Evolutionary conservation across 2,329 filamentous ascomycete genomes (phyloP), one percentile per base, ranked within the genome.

Genomic region (Diaporthe amygdali): DNA sequence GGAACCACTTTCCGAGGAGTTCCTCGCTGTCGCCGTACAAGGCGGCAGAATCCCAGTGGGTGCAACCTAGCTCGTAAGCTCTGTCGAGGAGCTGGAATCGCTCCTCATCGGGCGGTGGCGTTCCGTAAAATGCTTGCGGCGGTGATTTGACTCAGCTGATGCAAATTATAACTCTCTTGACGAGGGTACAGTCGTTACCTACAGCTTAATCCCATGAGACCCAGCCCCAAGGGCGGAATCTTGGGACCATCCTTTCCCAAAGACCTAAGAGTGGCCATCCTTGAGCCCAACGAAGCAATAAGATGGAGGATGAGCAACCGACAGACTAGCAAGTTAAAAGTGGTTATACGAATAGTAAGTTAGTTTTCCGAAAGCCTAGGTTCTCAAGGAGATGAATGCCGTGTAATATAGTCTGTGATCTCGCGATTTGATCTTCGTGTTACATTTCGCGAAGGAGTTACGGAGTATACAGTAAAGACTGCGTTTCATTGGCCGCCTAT

Each of bases 11-110:
- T 2, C 82, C 83, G 4, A 87, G 59, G 0, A 84, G 69, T 5
- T 83, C 80, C 72, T 87, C 84, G 68, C 76, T 82, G 72, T 85
- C 84, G 52, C 78, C 83, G 72, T 88, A 88, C 27, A 79, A 77
- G 44, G 76, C 20, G 44, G 56, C 41, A 32, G 49, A 68, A 44
- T 73, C 71, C 71, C 69, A 73, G 30, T 69, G 66, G 15, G 61
- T 71, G n/a, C 37, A 64, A 20, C 71, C 71, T 20, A 71, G 47
- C 64, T 71, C 71, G 39, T 64, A 32, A 32, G 71, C 71, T 30
- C 69, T 63, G 32, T 73, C 71, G 5, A 73, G 69, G 30, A 73
- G 17, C 10, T 55, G 46, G 34, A 73, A 71, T 10, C 56, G 68
- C 44, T 71, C 52, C 25, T 73, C 68, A 27, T 70, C 63, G 52